phyloP scores from a whole-genome alignment of 2,329 filamentous ascomycete species.

The Davidsoniella neocaledoniae region DNA sequence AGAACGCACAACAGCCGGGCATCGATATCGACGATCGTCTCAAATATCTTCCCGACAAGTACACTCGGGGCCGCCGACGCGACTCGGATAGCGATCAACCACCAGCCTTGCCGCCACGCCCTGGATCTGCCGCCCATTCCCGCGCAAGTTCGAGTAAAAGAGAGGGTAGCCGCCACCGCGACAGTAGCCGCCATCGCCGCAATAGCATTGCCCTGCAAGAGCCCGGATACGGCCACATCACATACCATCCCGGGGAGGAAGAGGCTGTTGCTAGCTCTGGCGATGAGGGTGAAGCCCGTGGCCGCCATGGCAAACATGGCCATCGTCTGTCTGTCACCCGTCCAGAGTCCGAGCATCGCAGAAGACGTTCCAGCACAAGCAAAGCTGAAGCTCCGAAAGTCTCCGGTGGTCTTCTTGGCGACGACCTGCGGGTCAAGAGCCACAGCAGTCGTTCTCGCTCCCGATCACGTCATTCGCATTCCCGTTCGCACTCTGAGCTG shows the following conservation, averaged over 20 bases:
- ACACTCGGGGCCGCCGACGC: slow-evolving; percentile 18
- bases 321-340: not conserved
- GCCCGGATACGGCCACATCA: not conserved
- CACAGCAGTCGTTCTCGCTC: not conserved
- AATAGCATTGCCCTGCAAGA: slow-evolving; percentile 2
- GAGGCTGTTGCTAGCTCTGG: slow-evolving; percentile 6
- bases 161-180: not conserved
- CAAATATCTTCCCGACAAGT: slow-evolving; percentile 31
- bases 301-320: not conserved
- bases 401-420: not conserved
- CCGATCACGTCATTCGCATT: slow-evolving; percentile 4
- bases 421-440: slow-evolving; percentile 1
- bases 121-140: slow-evolving; percentile 10
- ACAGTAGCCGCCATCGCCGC: slow-evolving; percentile 2
- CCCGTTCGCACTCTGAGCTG: slow-evolving; percentile 7
- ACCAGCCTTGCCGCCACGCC: slow-evolving; percentile 12
- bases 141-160: slow-evolving; percentile 1
- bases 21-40: slow-evolving; percentile 22
- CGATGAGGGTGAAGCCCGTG: slow-evolving; percentile 3
- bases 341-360: not conserved
- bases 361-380: slow-evolving; percentile 1
- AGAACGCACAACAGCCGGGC: not conserved
- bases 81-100: not conserved
- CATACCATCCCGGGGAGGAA: slow-evolving; percentile 3
- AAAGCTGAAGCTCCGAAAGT: not conserved